Percentiles rank a stretch among this genome's conserved stretches.
Evolutionary conservation across 1,139 yeast species (phyloP).

Genomic region (Eremothecium sinecaudum): DNA sequence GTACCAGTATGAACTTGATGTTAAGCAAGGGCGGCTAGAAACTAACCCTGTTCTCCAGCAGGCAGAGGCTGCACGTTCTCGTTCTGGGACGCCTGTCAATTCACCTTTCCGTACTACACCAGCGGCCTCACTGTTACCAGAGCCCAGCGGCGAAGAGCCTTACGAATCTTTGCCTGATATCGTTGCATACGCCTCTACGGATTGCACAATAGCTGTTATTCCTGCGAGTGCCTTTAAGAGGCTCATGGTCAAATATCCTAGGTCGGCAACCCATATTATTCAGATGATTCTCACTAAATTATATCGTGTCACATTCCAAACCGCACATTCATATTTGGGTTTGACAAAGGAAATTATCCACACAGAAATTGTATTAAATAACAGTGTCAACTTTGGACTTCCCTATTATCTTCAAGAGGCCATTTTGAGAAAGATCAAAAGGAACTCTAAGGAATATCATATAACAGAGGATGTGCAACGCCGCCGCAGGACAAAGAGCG

Average conservation of each 20-base stretch:
- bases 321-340: constrained; percentile 80
- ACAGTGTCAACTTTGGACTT: constrained; percentile 38
- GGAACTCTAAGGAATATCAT: neutral
- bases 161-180: constrained; percentile 27
- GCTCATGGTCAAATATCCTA: constrained; percentile 68
- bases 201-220: constrained; percentile 84
- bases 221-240: constrained; percentile 76
- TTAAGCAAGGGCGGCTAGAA: neutral
- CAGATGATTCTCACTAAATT: constrained; percentile 83
- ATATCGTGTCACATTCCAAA: constrained; percentile 83
- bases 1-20: constrained; percentile 3
- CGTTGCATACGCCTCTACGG: constrained; percentile 34
- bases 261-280: constrained; percentile 86
- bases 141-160: neutral
- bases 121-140: neutral
- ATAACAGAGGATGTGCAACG: neutral
- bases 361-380: constrained; percentile 63
- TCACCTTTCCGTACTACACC: neutral
- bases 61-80: neutral
- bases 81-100: neutral
- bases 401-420: constrained; percentile 55
- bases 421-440: constrained; percentile 39
- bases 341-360: constrained; percentile 72
- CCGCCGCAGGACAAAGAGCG: constrained; percentile 9
- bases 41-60: neutral